phyloP scores from a whole-genome alignment of 306 rosid genomes.

The Glycine soja region DNA sequence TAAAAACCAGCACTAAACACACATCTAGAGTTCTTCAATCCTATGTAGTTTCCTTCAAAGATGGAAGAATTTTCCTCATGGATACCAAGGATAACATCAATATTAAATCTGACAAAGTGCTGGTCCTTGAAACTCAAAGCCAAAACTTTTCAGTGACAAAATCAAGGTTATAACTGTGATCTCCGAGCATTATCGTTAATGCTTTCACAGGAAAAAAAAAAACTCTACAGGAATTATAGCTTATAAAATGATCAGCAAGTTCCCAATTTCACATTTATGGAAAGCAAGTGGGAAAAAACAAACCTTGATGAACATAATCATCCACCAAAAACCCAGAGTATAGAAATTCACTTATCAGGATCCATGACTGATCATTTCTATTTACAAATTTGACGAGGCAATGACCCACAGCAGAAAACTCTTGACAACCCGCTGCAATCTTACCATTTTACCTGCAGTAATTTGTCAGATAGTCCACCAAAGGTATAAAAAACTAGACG shows the following conservation, averaged over 20 bases:
- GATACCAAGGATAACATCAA: constrained; percentile 42
- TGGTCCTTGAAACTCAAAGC: constrained; percentile 39
- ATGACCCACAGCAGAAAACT: constrained; percentile 56
- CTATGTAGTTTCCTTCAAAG: constrained; percentile 7
- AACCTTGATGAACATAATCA: constrained; percentile 48
- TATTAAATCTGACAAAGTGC: constrained; percentile 8
- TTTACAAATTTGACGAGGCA: constrained; percentile 69
- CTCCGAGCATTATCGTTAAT: constrained; percentile 48
- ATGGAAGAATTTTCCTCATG: constrained; percentile 31
- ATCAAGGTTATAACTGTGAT: constrained; percentile 44
- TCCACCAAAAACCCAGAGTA: constrained; percentile 53
- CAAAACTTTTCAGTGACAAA: constrained; percentile 46
- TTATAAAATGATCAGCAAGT: constrained; percentile 44
- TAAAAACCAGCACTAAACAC: constrained; percentile 31
- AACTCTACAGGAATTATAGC: constrained; percentile 37
- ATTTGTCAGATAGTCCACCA: constrained; percentile 55
- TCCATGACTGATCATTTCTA: constrained; percentile 50
- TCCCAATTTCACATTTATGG: constrained; percentile 41
- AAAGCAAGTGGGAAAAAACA: constrained; percentile 50
- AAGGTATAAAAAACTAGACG: constrained; percentile 55
- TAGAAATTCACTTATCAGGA: constrained; percentile 41
- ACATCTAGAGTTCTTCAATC: constrained; percentile 31
- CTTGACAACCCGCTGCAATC: constrained; percentile 58
- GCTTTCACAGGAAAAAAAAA: constrained; percentile 39
- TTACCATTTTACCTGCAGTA: constrained; percentile 59